These are phyloP conservation scores for Globisporangium camurandrum DNA, from an alignment of 352 stramenopile species.

Conservation along the genomic window DNA sequence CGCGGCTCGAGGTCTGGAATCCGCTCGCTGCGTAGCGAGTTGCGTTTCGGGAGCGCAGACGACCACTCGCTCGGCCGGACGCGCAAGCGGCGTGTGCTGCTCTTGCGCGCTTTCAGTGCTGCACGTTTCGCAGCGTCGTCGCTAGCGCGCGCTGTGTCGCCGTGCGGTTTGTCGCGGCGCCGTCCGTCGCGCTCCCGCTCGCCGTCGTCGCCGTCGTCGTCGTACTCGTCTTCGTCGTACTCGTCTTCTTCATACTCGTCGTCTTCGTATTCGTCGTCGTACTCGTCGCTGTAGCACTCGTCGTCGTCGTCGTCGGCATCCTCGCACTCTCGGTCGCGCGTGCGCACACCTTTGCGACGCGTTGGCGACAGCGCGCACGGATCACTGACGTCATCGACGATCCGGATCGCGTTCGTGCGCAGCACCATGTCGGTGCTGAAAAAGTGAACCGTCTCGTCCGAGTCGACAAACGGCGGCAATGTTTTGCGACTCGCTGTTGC, in stretches of 20 bases:
- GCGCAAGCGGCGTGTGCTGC: neutral
- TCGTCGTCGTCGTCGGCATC: constrained; percentile 21
- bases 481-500: constrained; percentile 2
- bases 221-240: constrained; percentile 14
- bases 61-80: neutral
- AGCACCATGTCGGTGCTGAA: constrained; percentile 57
- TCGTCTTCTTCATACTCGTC: constrained; percentile 14
- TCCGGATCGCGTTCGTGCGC: constrained; percentile 51
- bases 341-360: neutral
- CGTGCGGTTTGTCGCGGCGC: neutral
- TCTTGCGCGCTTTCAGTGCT: constrained; percentile 2
- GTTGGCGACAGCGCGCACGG: constrained; percentile 11
- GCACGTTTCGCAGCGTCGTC: neutral
- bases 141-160: neutral
- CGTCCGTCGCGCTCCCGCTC: constrained; percentile 5
- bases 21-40: constrained; percentile 13
- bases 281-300: constrained; percentile 18
- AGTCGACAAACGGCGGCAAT: constrained; percentile 28
- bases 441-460: constrained; percentile 58
- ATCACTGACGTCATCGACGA: constrained; percentile 16
- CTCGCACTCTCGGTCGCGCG: constrained; percentile 9
- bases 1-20: constrained; percentile 10
- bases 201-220: constrained; percentile 13
- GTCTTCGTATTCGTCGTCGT: constrained; percentile 24
- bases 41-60: constrained; percentile 8